Percentiles rank a stretch among this genome's conserved stretches.
phyloP scores from a whole-genome alignment of 148 eudicot species.

The Rhododendron kiyosumense region DNA sequence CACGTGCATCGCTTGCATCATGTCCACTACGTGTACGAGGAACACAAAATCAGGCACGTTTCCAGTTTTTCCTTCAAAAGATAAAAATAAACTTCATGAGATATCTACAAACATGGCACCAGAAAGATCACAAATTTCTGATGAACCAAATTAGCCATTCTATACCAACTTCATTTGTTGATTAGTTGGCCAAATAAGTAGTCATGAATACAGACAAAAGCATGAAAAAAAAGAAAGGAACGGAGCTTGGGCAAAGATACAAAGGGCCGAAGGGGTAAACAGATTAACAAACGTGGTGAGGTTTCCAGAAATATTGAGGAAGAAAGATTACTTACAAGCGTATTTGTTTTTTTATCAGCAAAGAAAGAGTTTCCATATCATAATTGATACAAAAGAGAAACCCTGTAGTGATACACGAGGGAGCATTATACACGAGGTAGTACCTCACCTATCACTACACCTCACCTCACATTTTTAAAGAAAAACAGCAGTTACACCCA shows the following conservation, averaged over 20 bases:
- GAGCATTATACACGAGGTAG: too few species aligned
- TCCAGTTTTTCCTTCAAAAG: slow-evolving; percentile 27
- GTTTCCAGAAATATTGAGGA: neutral
- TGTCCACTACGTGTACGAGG: slow-evolving; percentile 45
- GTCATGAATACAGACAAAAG: neutral
- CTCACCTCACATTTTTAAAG: too few species aligned
- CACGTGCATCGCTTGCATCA: slow-evolving; percentile 39
- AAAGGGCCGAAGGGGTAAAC: neutral
- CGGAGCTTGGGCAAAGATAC: neutral
- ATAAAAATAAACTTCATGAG: neutral
- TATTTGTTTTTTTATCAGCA: too few species aligned
- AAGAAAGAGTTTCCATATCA: too few species aligned
- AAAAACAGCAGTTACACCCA: too few species aligned
- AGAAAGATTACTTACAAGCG: neutral
- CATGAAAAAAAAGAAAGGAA: neutral
- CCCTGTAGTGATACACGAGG: too few species aligned
- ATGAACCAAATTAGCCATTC: neutral
- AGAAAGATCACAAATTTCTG: neutral
- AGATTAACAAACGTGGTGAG: neutral
- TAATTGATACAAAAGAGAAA: too few species aligned
- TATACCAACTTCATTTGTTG: neutral
- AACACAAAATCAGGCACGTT: slow-evolving; percentile 54
- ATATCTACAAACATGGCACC: neutral
- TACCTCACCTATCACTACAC: too few species aligned
- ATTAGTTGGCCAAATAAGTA: neutral